Evolutionary conservation across 2,329 filamentous ascomycete genomes (phyloP).

Genomic region (Apiospora hydei): DNA sequence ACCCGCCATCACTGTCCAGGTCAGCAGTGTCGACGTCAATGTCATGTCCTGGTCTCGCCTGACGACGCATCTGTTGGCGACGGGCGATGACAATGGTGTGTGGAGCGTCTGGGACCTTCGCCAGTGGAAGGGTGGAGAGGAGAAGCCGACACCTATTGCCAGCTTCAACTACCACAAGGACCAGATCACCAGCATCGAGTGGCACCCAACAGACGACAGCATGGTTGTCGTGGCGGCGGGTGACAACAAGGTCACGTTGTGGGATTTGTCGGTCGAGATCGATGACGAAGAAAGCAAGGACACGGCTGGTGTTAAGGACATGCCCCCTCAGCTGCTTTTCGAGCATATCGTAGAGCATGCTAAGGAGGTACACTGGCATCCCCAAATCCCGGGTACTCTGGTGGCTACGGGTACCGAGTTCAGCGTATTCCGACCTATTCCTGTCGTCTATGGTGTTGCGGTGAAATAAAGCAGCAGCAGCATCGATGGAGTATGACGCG

Average conservation of each 20-base stretch:
- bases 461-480: constrained; percentile 34
- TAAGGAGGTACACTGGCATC: constrained; percentile 98
- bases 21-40: constrained; percentile 88
- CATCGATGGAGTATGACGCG: background rate
- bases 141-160: constrained; percentile 81
- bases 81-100: constrained; percentile 89
- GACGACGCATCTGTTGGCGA: constrained; percentile 88
- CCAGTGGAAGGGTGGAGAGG: constrained; percentile 81
- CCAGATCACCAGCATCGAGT: constrained; percentile 94
- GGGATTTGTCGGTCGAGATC: constrained; percentile 95
- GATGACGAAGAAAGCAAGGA: constrained; percentile 97
- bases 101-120: constrained; percentile 98
- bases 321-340: constrained; percentile 93
- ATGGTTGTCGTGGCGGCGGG: constrained; percentile 91
- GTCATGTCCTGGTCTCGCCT: constrained; percentile 94
- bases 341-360: constrained; percentile 95
- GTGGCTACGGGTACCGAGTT: constrained; percentile 93
- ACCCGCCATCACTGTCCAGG: constrained; percentile 85
- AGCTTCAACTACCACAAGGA: constrained; percentile 96
- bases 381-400: constrained; percentile 88
- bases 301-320: constrained; percentile 84
- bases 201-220: constrained; percentile 97
- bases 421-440: constrained; percentile 84
- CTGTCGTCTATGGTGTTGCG: constrained; percentile 63
- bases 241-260: constrained; percentile 93